These are phyloP conservation scores for Fusarium newnesense DNA, from an alignment of 2,329 filamentous ascomycete genomes.

Conservation along the genomic window DNA sequence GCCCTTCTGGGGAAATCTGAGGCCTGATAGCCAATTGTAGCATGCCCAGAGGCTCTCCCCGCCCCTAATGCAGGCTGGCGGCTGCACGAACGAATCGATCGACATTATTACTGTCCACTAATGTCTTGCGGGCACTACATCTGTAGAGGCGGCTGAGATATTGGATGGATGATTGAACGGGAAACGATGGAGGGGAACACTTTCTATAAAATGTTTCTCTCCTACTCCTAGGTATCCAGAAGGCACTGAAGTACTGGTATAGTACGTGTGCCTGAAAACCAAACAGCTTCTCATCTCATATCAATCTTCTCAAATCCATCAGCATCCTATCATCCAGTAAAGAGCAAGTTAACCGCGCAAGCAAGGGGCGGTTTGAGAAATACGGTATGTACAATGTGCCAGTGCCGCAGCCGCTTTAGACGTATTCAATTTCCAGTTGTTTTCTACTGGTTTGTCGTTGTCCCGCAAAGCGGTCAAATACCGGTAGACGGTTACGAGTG, in stretches of 20 bases:
- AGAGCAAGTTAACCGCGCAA: neutral
- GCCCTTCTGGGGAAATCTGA: slow-evolving; percentile 30
- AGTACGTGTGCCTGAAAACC: neutral
- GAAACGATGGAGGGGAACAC: neutral
- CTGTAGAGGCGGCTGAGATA: slow-evolving; percentile 9
- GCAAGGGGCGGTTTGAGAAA: neutral
- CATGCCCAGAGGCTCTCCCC: slow-evolving; percentile 11
- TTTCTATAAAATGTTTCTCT: neutral
- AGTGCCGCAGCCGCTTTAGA: slow-evolving; percentile 6
- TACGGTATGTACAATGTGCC: neutral
- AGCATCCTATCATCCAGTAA: neutral
- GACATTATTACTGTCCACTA: slow-evolving; percentile 33
- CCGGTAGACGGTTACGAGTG: neutral
- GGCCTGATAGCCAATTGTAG: slow-evolving; percentile 21
- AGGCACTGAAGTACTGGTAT: neutral
- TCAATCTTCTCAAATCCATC: neutral
- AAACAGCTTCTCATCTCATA: neutral
- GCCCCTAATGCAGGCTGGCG: slow-evolving; percentile 28
- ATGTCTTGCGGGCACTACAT: slow-evolving; percentile 17
- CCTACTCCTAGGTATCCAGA: neutral
- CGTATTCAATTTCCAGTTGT: neutral
- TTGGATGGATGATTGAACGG: neutral
- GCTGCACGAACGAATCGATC: slow-evolving; percentile 43
- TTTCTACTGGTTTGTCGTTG: neutral
- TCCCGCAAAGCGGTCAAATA: slow-evolving; percentile 18